These are phyloP conservation scores for Zygotorulaspora mrakii DNA, from an alignment of 1,139 yeast species.

Conservation along the genomic window DNA sequence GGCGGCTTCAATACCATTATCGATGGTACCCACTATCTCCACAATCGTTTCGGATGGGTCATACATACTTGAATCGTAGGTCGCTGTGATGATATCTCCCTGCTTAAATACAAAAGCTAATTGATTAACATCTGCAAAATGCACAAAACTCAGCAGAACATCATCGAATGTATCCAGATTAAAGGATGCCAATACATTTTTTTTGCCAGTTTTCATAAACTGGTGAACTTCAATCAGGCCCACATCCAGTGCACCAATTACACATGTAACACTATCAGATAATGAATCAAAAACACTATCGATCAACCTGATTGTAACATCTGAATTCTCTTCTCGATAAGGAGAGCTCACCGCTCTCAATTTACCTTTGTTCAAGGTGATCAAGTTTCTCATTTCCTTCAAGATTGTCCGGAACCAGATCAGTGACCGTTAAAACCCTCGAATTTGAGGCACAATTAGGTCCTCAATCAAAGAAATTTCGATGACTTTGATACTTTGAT, in stretches of 20 bases:
- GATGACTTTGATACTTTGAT: too few species aligned
- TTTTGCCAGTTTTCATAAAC: constrained; percentile 56
- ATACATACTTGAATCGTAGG: constrained; percentile 47
- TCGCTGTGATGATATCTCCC: constrained; percentile 68
- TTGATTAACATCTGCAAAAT: constrained; percentile 62
- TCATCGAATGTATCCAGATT: constrained; percentile 41
- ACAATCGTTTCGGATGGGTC: constrained; percentile 55
- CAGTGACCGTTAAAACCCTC: too few species aligned
- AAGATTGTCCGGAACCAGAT: too few species aligned
- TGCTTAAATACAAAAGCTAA: constrained; percentile 57
- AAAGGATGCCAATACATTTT: constrained; percentile 54
- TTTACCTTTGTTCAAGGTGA: constrained; percentile 55
- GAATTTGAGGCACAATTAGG: too few species aligned
- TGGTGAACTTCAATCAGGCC: constrained; percentile 57
- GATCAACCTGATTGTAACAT: constrained; percentile 23
- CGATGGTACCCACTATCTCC: constrained; percentile 83
- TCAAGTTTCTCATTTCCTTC: constrained; percentile 55
- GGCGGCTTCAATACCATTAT: constrained; percentile 69
- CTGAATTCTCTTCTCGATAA: constrained; percentile 57
- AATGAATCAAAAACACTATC: constrained; percentile 71
- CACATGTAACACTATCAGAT: constrained; percentile 68
- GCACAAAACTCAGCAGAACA: constrained; percentile 49
- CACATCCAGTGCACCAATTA: constrained; percentile 57
- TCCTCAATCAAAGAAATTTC: neutral
- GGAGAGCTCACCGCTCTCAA: constrained; percentile 46